Conservation (phyloP, 139 green algal species). For the Auxenochlorella protothecoides region DNA sequence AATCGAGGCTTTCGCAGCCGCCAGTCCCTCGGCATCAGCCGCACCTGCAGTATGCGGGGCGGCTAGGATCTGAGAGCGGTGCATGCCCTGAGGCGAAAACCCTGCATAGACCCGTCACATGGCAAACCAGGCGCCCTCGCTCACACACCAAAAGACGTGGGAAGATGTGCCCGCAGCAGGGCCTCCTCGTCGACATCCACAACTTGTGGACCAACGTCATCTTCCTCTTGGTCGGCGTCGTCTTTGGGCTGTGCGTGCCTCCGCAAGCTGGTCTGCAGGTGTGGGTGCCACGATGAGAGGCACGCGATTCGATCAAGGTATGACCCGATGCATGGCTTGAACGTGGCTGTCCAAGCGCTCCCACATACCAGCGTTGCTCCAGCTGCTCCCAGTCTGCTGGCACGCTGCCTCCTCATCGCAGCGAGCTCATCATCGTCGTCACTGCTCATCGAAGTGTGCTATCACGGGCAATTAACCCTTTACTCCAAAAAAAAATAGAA, state of each 20-base stretch:
- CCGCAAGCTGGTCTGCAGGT: conserved; percentile 25
- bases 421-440: conserved; percentile 55
- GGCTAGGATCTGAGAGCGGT: too few species aligned
- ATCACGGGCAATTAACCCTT: too few species aligned
- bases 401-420: conserved; percentile 33
- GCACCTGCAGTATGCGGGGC: too few species aligned
- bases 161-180: conserved; percentile 26
- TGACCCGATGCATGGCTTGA: not conserved
- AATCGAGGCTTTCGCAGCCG: not conserved
- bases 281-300: too few species aligned
- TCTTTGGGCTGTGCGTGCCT: conserved; percentile 14
- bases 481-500: too few species aligned
- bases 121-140: not conserved
- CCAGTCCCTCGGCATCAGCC: too few species aligned
- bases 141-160: conserved; percentile 42
- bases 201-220: not conserved
- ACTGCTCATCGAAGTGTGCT: not conserved
- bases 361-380: conserved; percentile 20
- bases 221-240: not conserved
- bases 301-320: not conserved
- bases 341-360: too few species aligned
- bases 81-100: too few species aligned
- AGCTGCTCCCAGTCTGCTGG: conserved; percentile 21
- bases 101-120: too few species aligned
- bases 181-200: conserved; percentile 3